Conservation (phyloP, 2,329 filamentous ascomycete species). For the Graphilbum ipis-grandicollis region DNA sequence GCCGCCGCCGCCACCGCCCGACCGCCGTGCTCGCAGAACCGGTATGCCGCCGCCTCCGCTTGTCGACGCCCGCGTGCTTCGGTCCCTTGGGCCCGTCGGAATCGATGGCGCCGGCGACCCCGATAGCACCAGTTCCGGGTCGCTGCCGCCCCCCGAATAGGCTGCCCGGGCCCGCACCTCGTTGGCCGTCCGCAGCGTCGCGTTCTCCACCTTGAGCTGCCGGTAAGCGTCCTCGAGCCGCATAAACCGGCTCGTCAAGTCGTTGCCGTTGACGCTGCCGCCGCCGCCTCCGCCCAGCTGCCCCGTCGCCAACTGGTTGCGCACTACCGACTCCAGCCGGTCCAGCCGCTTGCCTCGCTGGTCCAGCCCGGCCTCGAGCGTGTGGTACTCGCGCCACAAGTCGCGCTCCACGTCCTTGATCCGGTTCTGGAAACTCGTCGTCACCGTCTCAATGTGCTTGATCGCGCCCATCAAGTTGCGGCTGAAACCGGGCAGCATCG, state of each 20-base stretch:
- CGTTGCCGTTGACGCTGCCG: constrained; percentile 13
- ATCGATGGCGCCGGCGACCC: constrained; percentile 36
- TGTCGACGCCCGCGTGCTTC: constrained; percentile 12
- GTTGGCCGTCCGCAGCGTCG: constrained; percentile 49
- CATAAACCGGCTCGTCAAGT: constrained; percentile 27
- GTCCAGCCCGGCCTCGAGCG: constrained; percentile 65
- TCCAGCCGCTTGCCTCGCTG: constrained; percentile 72
- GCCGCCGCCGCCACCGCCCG: background rate
- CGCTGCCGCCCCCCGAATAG: constrained; percentile 23
- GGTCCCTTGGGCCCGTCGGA: constrained; percentile 34
- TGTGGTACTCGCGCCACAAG: constrained; percentile 79
- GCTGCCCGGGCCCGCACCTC: constrained; percentile 37
- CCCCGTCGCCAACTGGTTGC: constrained; percentile 40
- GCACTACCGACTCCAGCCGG: constrained; percentile 62
- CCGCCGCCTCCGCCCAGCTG: constrained; percentile 9
- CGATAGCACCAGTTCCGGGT: constrained; percentile 3
- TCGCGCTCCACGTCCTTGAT: constrained; percentile 79
- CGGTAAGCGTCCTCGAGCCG: constrained; percentile 44
- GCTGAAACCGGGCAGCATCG: constrained; percentile 73
- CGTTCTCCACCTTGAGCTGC: constrained; percentile 45
- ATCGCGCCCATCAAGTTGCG: constrained; percentile 77
- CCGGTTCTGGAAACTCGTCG: constrained; percentile 60
- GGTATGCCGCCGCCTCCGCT: background rate
- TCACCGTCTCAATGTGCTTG: constrained; percentile 68
- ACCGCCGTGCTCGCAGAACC: background rate